A percentile compares a stretch with the other conserved stretches of the same genome.
These are phyloP conservation scores for Ceratobasidium sp. DNA, from an alignment of 1,284 basidiomycete genomes.

Conservation along the genomic window DNA sequence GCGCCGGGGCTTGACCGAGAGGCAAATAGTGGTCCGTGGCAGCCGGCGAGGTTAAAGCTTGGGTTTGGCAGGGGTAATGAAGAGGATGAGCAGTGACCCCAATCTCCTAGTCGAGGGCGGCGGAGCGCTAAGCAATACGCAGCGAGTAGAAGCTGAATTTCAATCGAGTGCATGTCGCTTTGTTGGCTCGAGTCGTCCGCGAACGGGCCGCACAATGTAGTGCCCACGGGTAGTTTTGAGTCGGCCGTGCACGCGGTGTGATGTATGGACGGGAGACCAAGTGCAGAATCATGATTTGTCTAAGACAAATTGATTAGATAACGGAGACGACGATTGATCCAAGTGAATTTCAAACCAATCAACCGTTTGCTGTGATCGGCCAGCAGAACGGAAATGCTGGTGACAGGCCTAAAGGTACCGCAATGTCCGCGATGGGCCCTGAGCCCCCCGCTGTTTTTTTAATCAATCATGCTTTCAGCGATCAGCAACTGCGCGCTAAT, in stretches of 20 bases:
- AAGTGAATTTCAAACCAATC: slow-evolving; percentile 2
- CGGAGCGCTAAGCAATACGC: background rate
- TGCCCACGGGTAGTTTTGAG: no score
- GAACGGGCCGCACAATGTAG: no score
- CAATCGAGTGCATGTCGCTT: background rate
- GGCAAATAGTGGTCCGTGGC: background rate
- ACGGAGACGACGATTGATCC: background rate
- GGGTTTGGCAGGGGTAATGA: slow-evolving; percentile 2
- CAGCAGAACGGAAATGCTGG: background rate
- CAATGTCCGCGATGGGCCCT: background rate
- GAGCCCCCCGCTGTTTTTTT: background rate
- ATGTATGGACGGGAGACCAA: no score
- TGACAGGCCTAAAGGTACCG: background rate
- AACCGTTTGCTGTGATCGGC: background rate
- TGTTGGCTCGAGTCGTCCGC: background rate
- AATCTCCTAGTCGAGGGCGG: background rate
- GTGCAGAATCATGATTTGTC: background rate
- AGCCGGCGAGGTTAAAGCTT: background rate
- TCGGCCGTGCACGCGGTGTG: no score
- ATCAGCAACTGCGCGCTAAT: background rate
- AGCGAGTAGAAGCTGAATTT: slow-evolving; percentile 19
- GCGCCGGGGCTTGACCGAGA: background rate
- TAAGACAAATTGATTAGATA: slow-evolving; percentile 1
- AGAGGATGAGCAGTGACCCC: slow-evolving; percentile 4
- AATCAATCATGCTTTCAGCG: background rate